Evolutionary conservation across 2,329 filamentous ascomycete species (phyloP).

Genomic region (Phoma sp.): DNA sequence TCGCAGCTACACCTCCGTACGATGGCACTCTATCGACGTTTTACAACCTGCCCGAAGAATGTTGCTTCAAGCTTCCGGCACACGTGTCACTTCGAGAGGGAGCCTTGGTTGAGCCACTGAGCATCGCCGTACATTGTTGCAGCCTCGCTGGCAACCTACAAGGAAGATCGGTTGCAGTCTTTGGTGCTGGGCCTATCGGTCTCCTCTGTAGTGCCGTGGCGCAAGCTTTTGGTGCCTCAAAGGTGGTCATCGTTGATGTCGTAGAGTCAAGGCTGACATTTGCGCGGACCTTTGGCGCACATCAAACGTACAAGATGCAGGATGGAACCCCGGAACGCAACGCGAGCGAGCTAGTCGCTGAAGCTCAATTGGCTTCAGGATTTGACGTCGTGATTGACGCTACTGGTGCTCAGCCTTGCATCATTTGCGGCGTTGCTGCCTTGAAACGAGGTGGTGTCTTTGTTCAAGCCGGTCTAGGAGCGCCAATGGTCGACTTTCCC

Average conservation of each 20-base stretch:
- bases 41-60: conserved; percentile 33
- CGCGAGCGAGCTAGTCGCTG: conserved; percentile 3
- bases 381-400: conserved; percentile 35
- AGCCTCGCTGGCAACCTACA: conserved; percentile 52
- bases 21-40: conserved; percentile 38
- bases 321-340: conserved; percentile 11
- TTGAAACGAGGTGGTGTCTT: conserved; percentile 27
- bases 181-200: conserved; percentile 27
- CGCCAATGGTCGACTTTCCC: conserved; percentile 26
- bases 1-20: conserved; percentile 34
- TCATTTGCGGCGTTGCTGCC: conserved; percentile 23
- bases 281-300: conserved; percentile 15
- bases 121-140: conserved; percentile 35
- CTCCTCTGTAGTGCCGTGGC: conserved; percentile 22
- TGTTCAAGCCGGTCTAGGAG: conserved; percentile 34
- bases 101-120: conserved; percentile 37
- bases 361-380: conserved; percentile 4
- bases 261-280: conserved; percentile 17
- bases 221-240: conserved; percentile 18
- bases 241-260: conserved; percentile 18
- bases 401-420: conserved; percentile 33
- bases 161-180: conserved; percentile 17
- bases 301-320: conserved; percentile 20
- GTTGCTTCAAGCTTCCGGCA: conserved; percentile 36
- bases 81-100: conserved; percentile 34